Conservation (phyloP, 106 monocot species). For the Amphibolis antarctica region DNA sequence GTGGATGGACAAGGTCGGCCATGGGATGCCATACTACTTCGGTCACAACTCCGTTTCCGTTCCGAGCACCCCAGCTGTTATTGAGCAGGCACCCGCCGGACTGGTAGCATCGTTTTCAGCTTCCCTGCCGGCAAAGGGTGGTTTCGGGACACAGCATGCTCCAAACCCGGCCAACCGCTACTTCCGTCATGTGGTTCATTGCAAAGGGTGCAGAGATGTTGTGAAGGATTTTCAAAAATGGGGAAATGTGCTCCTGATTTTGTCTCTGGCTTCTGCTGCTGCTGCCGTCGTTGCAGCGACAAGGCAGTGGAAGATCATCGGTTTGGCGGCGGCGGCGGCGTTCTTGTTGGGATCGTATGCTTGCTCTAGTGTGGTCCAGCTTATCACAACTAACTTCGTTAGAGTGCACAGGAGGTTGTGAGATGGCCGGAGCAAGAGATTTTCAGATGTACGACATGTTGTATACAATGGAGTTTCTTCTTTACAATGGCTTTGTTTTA, state of each 20-base stretch:
- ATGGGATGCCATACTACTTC: slow-evolving; percentile 95
- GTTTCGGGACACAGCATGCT: slow-evolving; percentile 29
- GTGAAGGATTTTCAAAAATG: slow-evolving; percentile 24
- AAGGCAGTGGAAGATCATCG: slow-evolving; percentile 32
- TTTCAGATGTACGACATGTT: no score
- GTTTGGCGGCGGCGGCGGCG: slow-evolving; percentile 19
- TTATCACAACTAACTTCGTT: slow-evolving; percentile 66
- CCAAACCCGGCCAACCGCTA: slow-evolving; percentile 53
- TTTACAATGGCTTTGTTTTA: no score
- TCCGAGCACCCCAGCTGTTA: slow-evolving; percentile 40
- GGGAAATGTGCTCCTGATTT: slow-evolving; percentile 20
- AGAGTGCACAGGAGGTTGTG: slow-evolving; percentile 56
- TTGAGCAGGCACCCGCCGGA: slow-evolving; percentile 60
- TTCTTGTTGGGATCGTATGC: slow-evolving; percentile 27
- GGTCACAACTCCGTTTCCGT: slow-evolving; percentile 51
- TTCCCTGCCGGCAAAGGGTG: slow-evolving; percentile 53
- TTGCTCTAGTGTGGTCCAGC: slow-evolving; percentile 21
- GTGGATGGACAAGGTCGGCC: slow-evolving; percentile 93
- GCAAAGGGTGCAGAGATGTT: slow-evolving; percentile 40
- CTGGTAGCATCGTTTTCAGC: slow-evolving; percentile 40
- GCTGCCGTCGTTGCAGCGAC: slow-evolving; percentile 35
- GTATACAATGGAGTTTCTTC: no score
- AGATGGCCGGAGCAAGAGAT: background rate
- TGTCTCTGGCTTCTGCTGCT: slow-evolving; percentile 23
- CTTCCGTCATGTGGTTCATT: slow-evolving; percentile 63